Percentiles rank a stretch among this genome's conserved stretches.
Conservation (phyloP, 768 basidiomycete genomes). For the Albatrellus ellisii region DNA sequence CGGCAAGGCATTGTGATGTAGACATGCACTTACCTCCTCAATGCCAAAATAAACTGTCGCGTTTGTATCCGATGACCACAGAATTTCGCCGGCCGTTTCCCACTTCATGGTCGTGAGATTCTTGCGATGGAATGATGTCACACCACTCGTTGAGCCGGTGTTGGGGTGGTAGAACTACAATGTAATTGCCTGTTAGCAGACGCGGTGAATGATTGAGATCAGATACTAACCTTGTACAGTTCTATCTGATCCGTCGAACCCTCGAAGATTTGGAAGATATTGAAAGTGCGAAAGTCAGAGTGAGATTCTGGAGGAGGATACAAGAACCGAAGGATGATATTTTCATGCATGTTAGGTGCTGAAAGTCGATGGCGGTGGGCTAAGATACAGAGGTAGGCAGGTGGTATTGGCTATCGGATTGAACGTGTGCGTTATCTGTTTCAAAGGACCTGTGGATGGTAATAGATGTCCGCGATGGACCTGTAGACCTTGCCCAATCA, state of each 20-base stretch:
- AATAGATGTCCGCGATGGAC: too few relatives aligned
- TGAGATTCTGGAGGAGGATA: conserved; percentile 5
- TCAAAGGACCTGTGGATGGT: too few relatives aligned
- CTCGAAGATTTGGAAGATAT: conserved; percentile 23
- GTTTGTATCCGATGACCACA: conserved; percentile 34
- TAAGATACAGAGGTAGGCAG: background rate
- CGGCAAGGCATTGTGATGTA: background rate
- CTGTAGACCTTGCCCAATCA: too few relatives aligned
- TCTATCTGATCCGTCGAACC: conserved; percentile 20
- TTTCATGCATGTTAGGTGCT: background rate
- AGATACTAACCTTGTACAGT: conserved; percentile 28
- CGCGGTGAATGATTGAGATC: background rate
- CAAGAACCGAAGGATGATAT: background rate
- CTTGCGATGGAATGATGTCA: conserved; percentile 35
- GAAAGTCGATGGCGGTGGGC: background rate
- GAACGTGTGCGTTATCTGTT: background rate
- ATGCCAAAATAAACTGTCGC: conserved; percentile 36
- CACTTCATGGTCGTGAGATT: conserved; percentile 30
- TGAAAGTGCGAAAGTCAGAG: conserved; percentile 32
- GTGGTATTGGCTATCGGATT: background rate
- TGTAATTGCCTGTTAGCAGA: background rate
- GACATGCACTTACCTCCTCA: conserved; percentile 24
- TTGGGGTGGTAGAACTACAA: conserved; percentile 19
- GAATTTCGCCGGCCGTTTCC: conserved; percentile 40
- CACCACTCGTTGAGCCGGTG: conserved; percentile 27